Evolutionary conservation across 495 filamentous ascomycete species (phyloP).

Genomic region (Cenococcum geophilum): DNA sequence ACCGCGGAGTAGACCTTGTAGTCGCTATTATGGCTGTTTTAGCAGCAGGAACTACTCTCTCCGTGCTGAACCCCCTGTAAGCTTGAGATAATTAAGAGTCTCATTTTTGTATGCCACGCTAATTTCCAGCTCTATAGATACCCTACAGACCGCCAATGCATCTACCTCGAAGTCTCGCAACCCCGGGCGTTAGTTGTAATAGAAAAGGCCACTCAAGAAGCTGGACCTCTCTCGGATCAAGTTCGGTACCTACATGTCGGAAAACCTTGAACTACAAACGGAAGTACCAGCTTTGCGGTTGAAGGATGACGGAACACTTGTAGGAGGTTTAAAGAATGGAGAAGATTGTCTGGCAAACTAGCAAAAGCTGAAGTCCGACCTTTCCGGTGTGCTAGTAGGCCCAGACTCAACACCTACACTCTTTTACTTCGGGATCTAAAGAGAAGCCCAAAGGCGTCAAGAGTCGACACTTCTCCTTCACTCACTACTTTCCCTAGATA

Average conservation of each 20-base stretch:
- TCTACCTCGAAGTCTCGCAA: conserved; percentile 84
- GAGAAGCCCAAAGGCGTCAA: conserved; percentile 80
- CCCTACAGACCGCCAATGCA: conserved; percentile 78
- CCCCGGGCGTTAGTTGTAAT: conserved; percentile 77
- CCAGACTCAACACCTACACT: conserved; percentile 83
- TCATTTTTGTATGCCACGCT: background rate
- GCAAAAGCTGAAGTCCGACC: conserved; percentile 46
- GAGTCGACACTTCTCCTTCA: conserved; percentile 80
- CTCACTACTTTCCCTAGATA: conserved; percentile 95
- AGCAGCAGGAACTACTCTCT: conserved; percentile 61
- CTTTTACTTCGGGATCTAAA: conserved; percentile 83
- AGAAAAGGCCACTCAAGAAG: conserved; percentile 68
- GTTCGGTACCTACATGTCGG: conserved; percentile 71
- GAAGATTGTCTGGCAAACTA: conserved; percentile 61
- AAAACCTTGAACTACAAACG: conserved; percentile 64
- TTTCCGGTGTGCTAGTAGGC: conserved; percentile 74
- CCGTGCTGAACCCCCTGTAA: conserved; percentile 71
- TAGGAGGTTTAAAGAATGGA: conserved; percentile 59
- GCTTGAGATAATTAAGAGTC: background rate
- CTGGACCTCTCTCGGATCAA: conserved; percentile 59
- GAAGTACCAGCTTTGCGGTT: conserved; percentile 73
- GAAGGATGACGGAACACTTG: conserved; percentile 63
- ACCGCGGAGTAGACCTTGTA: conserved; percentile 71
- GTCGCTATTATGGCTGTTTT: conserved; percentile 41
- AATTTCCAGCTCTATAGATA: conserved; percentile 43